A percentile compares a stretch with the other conserved stretches of the same genome.
Evolutionary conservation across 192 early-diverging fungal species (phyloP).

Genomic region (Neocallimastix lanati): DNA sequence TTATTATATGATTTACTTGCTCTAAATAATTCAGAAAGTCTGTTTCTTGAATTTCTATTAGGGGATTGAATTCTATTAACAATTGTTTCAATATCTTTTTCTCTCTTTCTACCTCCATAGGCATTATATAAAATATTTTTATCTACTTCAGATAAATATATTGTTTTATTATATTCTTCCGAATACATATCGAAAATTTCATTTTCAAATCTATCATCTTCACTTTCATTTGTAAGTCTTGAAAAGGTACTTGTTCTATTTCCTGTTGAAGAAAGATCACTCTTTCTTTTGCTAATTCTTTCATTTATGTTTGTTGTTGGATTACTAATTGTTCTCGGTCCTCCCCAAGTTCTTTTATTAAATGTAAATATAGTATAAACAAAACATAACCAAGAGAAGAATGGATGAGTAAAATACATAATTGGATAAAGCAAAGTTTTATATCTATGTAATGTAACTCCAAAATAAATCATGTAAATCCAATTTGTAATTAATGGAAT

Average conservation of each 20-base stretch:
- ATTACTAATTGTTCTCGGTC: constrained; percentile 1
- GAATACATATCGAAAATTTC: constrained; percentile 12
- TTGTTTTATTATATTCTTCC: constrained; percentile 10
- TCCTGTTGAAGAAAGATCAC: background rate
- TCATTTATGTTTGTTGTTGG: background rate
- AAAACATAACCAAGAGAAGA: constrained; percentile 5
- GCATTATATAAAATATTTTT: background rate
- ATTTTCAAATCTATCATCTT: background rate
- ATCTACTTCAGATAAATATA: background rate
- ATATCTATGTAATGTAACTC: background rate
- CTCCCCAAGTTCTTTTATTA: constrained; percentile 9
- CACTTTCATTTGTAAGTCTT: background rate
- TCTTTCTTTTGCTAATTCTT: background rate
- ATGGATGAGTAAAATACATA: constrained; percentile 6
- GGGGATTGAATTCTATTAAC: background rate
- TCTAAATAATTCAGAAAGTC: background rate
- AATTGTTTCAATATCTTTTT: background rate
- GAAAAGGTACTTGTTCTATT: background rate
- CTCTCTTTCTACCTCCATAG: background rate
- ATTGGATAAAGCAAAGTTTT: constrained; percentile 9
- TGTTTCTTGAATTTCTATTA: background rate
- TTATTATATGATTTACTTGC: background rate
- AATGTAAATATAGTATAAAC: constrained; percentile 8
- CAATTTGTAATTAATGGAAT: constrained; percentile 9
- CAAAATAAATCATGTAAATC: constrained; percentile 7